Base-by-base conservation (phyloP, 257 asterid genomes). In the Voacanga thouarsii region DNA sequence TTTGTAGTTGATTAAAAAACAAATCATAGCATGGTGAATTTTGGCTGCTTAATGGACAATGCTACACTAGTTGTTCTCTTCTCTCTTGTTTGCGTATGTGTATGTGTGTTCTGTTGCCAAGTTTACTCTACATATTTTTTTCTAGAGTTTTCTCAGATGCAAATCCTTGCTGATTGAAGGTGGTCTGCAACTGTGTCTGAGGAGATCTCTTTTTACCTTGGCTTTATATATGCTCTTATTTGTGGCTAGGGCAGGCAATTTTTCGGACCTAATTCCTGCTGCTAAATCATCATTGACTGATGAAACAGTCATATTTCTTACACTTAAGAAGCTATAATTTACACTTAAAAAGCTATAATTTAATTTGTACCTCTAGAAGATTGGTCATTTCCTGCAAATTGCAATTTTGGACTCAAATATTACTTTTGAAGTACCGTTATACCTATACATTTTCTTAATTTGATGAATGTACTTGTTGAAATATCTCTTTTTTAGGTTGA, bases 201-300 rank as follows among this genome's bases (percentile, higher is more conserved):
- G 87, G 80, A 79, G 90, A 84, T 87, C 90, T 82, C 79, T 87
- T 26, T 87, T 85, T 80, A 87, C 89, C 30, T 67, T 85, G 86
- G 89, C 89, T 76, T 81, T 89, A 71, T 83, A 78, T 75, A 87
- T 87, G 90, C 90, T 87, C 43, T 77, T 85, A 71, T 83, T 84
- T 51, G 80, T 76, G 44, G 88, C 90, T 68, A 82, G 84, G 79
- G 90, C 87, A 18, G 78, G 88, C 81, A 79, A 79, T 85, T 78
- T 87, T 63, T 75, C 77, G 24, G 89, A 81, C 41, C 51, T 87
- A 56, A 81, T 82, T 79, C 83, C 82, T 60, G 75, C 80, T 67
- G 85, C 85, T 39, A 78, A 77, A 81, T 83, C 89, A 66, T 85
- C 90, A 55, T 71, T 87, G 83, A 83, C 87, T 14, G 87, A 77